phyloP scores from a whole-genome alignment of 2,329 filamentous ascomycete species.

The Tolypocladium ophioglossoides region DNA sequence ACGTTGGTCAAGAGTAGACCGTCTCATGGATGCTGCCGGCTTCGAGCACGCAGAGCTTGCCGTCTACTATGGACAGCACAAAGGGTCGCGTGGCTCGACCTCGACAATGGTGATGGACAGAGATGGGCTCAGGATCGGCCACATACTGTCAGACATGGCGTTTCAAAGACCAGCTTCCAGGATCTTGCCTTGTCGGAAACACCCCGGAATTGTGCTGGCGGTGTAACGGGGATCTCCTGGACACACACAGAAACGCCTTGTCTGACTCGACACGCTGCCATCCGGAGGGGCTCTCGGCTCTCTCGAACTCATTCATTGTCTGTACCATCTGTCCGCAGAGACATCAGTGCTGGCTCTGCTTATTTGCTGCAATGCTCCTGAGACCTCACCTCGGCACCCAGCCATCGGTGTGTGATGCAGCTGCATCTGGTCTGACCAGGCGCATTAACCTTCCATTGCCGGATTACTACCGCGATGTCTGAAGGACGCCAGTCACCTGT shows the following conservation, averaged over 20 bases:
- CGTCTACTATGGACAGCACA: conserved; percentile 9
- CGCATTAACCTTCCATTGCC: conserved; percentile 43
- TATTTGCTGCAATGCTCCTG: conserved; percentile 21
- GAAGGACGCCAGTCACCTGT: conserved; percentile 38
- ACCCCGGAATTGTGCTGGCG: conserved; percentile 16
- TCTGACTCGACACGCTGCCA: conserved; percentile 24
- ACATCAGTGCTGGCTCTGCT: conserved; percentile 6
- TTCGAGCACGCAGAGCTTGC: conserved; percentile 5
- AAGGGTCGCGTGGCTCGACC: conserved; percentile 10
- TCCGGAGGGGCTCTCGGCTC: conserved; percentile 32
- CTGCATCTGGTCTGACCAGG: conserved; percentile 40
- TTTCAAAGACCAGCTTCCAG: conserved; percentile 21
- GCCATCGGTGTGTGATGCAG: conserved; percentile 33
- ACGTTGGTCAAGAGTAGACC: conserved; percentile 38
- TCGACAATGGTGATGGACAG: conserved; percentile 8
- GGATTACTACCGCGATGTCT: conserved; percentile 28
- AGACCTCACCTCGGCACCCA: conserved; percentile 29
- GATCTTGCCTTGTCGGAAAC: conserved; percentile 35
- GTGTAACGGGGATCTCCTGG: conserved; percentile 27
- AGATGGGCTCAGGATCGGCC: conserved; percentile 33
- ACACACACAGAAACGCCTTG: conserved; percentile 34
- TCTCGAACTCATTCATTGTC: conserved; percentile 14
- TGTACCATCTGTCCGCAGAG: neutral
- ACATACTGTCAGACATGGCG: conserved; percentile 34
- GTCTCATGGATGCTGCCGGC: conserved; percentile 22